Evolutionary conservation across 75 land plant species (phyloP).

Genomic region (Pseudotsuga menziesii): DNA sequence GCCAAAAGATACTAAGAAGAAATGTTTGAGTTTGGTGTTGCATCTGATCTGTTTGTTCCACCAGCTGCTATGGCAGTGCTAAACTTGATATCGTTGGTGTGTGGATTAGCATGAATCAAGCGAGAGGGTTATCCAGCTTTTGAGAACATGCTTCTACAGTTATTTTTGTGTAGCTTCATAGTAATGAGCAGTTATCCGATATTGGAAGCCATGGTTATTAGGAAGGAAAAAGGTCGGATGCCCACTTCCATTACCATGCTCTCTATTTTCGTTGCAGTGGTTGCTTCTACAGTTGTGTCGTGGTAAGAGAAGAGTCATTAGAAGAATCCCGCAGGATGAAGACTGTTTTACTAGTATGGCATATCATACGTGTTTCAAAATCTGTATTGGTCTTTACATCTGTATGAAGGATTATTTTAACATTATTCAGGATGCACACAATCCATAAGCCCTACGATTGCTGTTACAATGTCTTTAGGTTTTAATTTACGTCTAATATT

Average conservation of each 20-base stretch:
- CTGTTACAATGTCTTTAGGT: no score
- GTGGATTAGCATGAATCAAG: background rate
- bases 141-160: slow-evolving; percentile 19
- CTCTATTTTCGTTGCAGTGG: background rate
- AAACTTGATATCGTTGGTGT: slow-evolving; percentile 9
- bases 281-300: background rate
- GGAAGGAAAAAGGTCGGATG: slow-evolving; percentile 28
- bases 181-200: slow-evolving; percentile 12
- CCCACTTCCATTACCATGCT: slow-evolving; percentile 4
- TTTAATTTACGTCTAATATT: no score
- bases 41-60: background rate
- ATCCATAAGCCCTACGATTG: no score
- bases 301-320: no score
- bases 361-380: no score
- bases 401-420: no score
- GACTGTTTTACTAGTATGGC: no score
- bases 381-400: no score
- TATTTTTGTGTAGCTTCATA: slow-evolving; percentile 8
- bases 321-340: no score
- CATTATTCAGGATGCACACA: no score
- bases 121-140: background rate
- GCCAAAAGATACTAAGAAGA: slow-evolving; percentile 17
- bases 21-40: slow-evolving; percentile 3
- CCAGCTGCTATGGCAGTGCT: background rate
- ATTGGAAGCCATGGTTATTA: slow-evolving; percentile 24